Evolutionary conservation across 306 rosid genomes (phyloP).

Genomic region (Trichosanthes cucumerina): DNA sequence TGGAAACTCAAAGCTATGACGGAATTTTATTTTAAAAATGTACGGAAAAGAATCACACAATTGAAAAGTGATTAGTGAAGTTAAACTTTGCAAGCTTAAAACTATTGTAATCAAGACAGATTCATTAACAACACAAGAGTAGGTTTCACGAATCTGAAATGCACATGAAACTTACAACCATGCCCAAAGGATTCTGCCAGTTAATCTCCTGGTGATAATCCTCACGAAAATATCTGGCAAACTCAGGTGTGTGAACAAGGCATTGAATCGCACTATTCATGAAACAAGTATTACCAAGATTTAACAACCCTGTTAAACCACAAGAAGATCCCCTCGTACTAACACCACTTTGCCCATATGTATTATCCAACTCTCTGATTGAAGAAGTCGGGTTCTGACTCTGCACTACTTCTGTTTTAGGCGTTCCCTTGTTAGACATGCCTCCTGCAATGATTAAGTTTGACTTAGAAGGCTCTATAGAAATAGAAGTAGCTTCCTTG

Average conservation of each 20-base stretch:
- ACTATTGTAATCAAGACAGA: not conserved
- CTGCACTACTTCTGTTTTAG: conserved; percentile 52
- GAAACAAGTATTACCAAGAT: conserved; percentile 98
- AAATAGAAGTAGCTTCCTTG: conserved; percentile 59
- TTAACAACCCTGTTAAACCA: conserved; percentile 88
- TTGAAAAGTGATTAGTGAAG: not conserved
- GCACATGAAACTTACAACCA: conserved; percentile 77
- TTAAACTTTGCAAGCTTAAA: not conserved
- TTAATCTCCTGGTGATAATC: conserved; percentile 96
- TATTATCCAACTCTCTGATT: conserved; percentile 56
- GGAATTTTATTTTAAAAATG: not conserved
- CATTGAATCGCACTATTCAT: conserved; percentile 98
- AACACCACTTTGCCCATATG: conserved; percentile 55
- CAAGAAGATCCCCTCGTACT: conserved; percentile 80
- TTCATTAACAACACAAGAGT: not conserved
- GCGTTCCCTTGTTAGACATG: conserved; percentile 58
- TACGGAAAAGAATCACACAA: not conserved
- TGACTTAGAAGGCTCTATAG: conserved; percentile 73
- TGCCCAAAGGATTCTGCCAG: conserved; percentile 87
- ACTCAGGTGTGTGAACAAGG: conserved; percentile 95
- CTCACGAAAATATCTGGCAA: conserved; percentile 83
- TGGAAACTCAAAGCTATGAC: not conserved
- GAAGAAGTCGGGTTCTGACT: conserved; percentile 44
- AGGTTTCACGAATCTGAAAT: conserved; percentile 6
- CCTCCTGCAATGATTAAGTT: conserved; percentile 79